phyloP scores from a whole-genome alignment of 2,329 filamentous ascomycete genomes.

The Xylaria sp. region DNA sequence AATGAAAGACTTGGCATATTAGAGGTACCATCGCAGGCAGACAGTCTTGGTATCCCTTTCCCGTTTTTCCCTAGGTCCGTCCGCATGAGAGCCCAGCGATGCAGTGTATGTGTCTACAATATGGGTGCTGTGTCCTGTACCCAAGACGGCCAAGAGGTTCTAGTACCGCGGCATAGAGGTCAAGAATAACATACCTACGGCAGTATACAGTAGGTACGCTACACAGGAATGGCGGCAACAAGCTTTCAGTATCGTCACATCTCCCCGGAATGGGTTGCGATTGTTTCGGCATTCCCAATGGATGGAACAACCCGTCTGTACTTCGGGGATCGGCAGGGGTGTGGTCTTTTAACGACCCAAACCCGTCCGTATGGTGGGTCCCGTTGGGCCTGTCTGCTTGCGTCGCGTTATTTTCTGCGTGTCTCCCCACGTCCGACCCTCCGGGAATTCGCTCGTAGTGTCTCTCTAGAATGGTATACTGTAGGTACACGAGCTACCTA shows the following conservation, averaged over 20 bases:
- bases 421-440: conserved; percentile 13
- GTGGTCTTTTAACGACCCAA: conserved; percentile 24
- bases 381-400: conserved; percentile 14
- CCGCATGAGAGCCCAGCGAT: conserved; percentile 3
- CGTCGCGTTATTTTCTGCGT: conserved; percentile 4
- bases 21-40: background rate
- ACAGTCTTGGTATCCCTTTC: background rate
- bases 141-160: background rate
- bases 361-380: conserved; percentile 22
- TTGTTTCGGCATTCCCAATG: conserved; percentile 25
- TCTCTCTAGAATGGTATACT: background rate
- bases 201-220: background rate
- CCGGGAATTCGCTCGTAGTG: background rate
- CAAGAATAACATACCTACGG: background rate
- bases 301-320: conserved; percentile 13
- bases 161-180: background rate
- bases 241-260: background rate
- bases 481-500: background rate
- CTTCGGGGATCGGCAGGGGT: conserved; percentile 29
- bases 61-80: conserved; percentile 14
- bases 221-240: conserved; percentile 3
- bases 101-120: background rate
- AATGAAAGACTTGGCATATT: conserved; percentile 29
- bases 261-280: background rate
- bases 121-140: background rate